Conservation (phyloP, 805 yeast genomes). For the Starmerella sp. region DNA sequence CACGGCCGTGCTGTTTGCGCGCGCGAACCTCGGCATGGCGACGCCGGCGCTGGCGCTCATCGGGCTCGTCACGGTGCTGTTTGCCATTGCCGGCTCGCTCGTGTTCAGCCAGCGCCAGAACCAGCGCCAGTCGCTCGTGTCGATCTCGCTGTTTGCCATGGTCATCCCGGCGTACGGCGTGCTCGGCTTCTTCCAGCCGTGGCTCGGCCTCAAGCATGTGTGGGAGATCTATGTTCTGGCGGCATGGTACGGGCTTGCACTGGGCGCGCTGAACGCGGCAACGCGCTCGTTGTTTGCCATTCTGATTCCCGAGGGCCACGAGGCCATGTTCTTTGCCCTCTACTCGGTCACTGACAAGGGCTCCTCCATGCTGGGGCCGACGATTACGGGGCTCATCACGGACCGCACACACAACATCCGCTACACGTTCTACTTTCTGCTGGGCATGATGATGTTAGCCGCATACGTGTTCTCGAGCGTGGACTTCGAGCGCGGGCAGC, state of each 20-base stretch:
- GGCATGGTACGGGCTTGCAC: slow-evolving; percentile 60
- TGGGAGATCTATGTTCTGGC: slow-evolving; percentile 61
- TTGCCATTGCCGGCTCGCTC: slow-evolving; percentile 59
- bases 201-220: slow-evolving; percentile 50
- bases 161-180: slow-evolving; percentile 64
- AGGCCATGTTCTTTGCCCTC: slow-evolving; percentile 62
- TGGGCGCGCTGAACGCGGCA: slow-evolving; percentile 63
- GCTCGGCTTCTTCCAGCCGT: slow-evolving; percentile 46
- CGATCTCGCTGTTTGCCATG: slow-evolving; percentile 46
- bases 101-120: slow-evolving; percentile 39
- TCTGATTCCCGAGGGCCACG: slow-evolving; percentile 64
- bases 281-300: slow-evolving; percentile 58
- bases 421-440: slow-evolving; percentile 56
- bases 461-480: slow-evolving; percentile 46
- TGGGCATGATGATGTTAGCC: slow-evolving; percentile 42
- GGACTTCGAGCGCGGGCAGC: slow-evolving; percentile 51
- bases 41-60: slow-evolving; percentile 54
- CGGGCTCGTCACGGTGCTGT: slow-evolving; percentile 54
- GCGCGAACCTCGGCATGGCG: slow-evolving; percentile 56
- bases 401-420: slow-evolving; percentile 65
- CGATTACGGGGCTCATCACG: slow-evolving; percentile 58
- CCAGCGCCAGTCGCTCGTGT: slow-evolving; percentile 35
- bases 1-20: slow-evolving; percentile 66
- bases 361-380: slow-evolving; percentile 62
- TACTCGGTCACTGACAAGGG: slow-evolving; percentile 75